Conservation (phyloP, 2,329 filamentous ascomycete species). For the Aspergillus quadricinctus region DNA sequence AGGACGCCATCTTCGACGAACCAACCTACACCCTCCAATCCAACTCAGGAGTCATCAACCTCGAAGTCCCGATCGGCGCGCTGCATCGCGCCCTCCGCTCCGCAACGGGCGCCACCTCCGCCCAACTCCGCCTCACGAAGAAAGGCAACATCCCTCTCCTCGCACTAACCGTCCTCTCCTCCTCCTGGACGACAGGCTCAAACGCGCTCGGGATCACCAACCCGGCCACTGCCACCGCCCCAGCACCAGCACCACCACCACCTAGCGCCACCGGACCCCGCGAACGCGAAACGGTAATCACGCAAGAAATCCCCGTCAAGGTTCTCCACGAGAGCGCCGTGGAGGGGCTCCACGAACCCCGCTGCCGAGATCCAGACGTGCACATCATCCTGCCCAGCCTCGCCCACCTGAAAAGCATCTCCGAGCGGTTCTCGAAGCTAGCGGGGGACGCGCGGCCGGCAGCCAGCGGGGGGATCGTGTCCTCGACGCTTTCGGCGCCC, state of each 20-base stretch:
- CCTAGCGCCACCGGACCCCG: constrained; percentile 51
- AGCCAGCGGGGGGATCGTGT: constrained; percentile 28
- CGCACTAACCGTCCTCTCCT: constrained; percentile 80
- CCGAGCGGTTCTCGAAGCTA: constrained; percentile 89
- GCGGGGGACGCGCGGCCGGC: constrained; percentile 28
- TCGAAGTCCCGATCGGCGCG: constrained; percentile 84
- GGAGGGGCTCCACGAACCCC: constrained; percentile 90
- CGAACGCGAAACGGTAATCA: constrained; percentile 86
- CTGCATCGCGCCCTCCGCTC: constrained; percentile 90
- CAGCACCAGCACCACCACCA: constrained; percentile 39
- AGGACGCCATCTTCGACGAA: constrained; percentile 81
- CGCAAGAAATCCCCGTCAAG: constrained; percentile 91
- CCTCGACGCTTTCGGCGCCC: constrained; percentile 35
- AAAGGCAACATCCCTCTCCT: constrained; percentile 83
- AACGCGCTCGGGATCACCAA: constrained; percentile 55
- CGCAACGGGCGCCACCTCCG: constrained; percentile 73
- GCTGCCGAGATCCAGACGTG: constrained; percentile 85
- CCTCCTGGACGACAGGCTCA: constrained; percentile 35
- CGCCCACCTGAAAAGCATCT: constrained; percentile 86
- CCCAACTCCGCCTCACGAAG: constrained; percentile 85
- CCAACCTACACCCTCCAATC: constrained; percentile 77
- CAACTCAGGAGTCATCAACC: constrained; percentile 89
- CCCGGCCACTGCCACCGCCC: constrained; percentile 13
- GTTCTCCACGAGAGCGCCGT: constrained; percentile 79
- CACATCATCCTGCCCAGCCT: constrained; percentile 87